These are phyloP conservation scores for Cyamopsis tetragonoloba DNA, from an alignment of 306 rosid genomes.

Conservation along the genomic window DNA sequence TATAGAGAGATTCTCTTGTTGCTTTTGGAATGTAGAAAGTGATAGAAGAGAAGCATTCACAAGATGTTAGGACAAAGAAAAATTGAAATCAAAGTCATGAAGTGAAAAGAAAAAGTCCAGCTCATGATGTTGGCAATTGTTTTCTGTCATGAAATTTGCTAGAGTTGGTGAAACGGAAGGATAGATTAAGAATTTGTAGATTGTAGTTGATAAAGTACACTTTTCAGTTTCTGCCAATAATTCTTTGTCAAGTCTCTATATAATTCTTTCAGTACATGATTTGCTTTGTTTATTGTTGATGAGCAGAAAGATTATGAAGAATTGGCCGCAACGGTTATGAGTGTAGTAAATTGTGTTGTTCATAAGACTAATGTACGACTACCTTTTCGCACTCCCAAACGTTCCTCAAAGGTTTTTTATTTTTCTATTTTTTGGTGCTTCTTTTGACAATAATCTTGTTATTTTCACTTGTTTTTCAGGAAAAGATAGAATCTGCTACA, in stretches of 20 bases:
- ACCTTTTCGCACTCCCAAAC: neutral
- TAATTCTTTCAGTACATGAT: slow-evolving; percentile 1
- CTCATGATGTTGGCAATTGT: too few relatives aligned
- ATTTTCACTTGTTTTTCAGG: slow-evolving; percentile 43
- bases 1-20: too few relatives aligned
- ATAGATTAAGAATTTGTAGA: too few relatives aligned
- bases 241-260: slow-evolving; percentile 8
- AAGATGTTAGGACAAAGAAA: too few relatives aligned
- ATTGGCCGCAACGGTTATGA: slow-evolving; percentile 74
- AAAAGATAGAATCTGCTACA: slow-evolving; percentile 85
- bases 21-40: too few relatives aligned
- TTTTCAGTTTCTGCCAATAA: slow-evolving; percentile 20
- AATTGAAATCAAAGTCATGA: too few relatives aligned
- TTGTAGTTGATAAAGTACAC: slow-evolving; percentile 85
- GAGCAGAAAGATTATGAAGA: slow-evolving; percentile 93
- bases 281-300: slow-evolving; percentile 21
- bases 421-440: slow-evolving; percentile 22
- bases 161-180: too few relatives aligned
- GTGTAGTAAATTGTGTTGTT: slow-evolving; percentile 66
- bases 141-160: too few relatives aligned
- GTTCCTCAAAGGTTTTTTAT: neutral
- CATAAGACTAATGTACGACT: slow-evolving; percentile 70
- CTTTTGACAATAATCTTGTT: neutral
- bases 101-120: too few relatives aligned
- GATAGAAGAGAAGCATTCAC: too few relatives aligned